phyloP scores from a whole-genome alignment of 345 rosid genomes.

The Erucastrum elatum region DNA sequence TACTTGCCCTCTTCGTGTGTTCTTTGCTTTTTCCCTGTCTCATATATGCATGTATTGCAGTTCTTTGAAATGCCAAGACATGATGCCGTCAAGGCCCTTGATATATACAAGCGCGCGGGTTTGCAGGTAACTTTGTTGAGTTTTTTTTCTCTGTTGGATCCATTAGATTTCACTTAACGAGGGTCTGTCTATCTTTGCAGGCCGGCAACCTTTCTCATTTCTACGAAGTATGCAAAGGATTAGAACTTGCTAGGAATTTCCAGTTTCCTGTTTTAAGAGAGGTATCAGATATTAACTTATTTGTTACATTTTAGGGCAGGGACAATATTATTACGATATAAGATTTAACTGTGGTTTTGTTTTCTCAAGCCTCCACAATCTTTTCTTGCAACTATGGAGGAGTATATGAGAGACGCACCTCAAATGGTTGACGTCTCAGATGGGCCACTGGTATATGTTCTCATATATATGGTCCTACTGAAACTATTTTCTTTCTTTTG shows the following conservation, averaged over 20 bases:
- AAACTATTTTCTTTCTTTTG: background rate
- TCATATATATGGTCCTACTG: background rate
- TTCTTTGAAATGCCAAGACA: constrained; percentile 72
- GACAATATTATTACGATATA: background rate
- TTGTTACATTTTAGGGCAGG: background rate
- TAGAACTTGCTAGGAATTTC: constrained; percentile 90
- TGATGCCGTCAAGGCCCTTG: constrained; percentile 67
- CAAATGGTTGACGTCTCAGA: constrained; percentile 36
- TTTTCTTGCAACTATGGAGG: constrained; percentile 46
- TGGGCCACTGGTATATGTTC: constrained; percentile 62
- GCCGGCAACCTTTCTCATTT: constrained; percentile 75
- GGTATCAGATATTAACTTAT: constrained; percentile 43
- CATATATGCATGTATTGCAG: constrained; percentile 44
- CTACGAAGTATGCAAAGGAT: constrained; percentile 78
- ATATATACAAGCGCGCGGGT: constrained; percentile 67
- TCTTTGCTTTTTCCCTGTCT: constrained; percentile 17
- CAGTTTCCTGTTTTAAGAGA: constrained; percentile 86
- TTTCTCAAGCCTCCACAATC: constrained; percentile 82
- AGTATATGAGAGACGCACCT: constrained; percentile 42
- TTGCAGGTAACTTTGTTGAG: constrained; percentile 56
- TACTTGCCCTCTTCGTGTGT: constrained; percentile 17
- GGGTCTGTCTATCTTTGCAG: constrained; percentile 42
- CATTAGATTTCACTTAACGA: constrained; percentile 7
- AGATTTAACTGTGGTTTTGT: constrained; percentile 3
- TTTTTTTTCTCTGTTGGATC: background rate